These are phyloP conservation scores for Metschnikowia kofuensis DNA, from an alignment of 805 yeast genomes.

Conservation along the genomic window DNA sequence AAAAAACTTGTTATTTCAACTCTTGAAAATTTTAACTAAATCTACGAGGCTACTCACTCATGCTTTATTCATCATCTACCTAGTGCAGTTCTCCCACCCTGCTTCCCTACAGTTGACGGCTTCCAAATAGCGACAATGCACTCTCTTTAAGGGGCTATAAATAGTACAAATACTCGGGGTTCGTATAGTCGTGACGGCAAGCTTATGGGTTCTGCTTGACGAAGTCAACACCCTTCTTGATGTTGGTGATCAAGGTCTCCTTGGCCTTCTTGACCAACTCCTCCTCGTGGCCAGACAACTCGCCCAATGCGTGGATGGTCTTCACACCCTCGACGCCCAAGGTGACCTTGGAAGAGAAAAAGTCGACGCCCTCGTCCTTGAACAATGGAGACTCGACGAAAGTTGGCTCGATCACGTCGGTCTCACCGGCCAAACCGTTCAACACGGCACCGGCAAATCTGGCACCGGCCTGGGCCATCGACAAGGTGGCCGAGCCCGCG, in stretches of 20 bases:
- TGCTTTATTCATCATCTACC: too few species aligned
- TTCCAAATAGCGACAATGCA: neutral
- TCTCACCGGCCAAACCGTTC: slow-evolving; percentile 62
- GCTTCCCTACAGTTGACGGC: too few species aligned
- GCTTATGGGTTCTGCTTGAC: slow-evolving; percentile 66
- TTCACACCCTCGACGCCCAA: slow-evolving; percentile 90
- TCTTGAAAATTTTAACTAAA: too few species aligned
- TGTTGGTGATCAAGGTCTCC: slow-evolving; percentile 87
- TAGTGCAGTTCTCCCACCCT: too few species aligned
- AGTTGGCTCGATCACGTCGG: slow-evolving; percentile 63
- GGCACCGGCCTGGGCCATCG: slow-evolving; percentile 92
- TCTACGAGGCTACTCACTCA: too few species aligned
- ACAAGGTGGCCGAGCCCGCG: slow-evolving; percentile 89
- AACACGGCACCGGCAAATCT: slow-evolving; percentile 65
- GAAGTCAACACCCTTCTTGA: slow-evolving; percentile 89
- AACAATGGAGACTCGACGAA: slow-evolving; percentile 80
- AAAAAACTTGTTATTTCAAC: too few species aligned
- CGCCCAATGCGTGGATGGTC: slow-evolving; percentile 75
- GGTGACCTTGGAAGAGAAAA: slow-evolving; percentile 93
- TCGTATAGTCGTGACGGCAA: slow-evolving; percentile 1
- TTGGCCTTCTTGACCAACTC: slow-evolving; percentile 78
- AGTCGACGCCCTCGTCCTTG: slow-evolving; percentile 87
- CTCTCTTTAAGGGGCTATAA: neutral
- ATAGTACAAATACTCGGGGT: neutral
- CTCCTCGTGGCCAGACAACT: slow-evolving; percentile 74